Evolutionary conservation across 1,284 basidiomycete species (phyloP), one percentile per base, ranked within the genome.

Genomic region (Trichosporon faecale): DNA sequence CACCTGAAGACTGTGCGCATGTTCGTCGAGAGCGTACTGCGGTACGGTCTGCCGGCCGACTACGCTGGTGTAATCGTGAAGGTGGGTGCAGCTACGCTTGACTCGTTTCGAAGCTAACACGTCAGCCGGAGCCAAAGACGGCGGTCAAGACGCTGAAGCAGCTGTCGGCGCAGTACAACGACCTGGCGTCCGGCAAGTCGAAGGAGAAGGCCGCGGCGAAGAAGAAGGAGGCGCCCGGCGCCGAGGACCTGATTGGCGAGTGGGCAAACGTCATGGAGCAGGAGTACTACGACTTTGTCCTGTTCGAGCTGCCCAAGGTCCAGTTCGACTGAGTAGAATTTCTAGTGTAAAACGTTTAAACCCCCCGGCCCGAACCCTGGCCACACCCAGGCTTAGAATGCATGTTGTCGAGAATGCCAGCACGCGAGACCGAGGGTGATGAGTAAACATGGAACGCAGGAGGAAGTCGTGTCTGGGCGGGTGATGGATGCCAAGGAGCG

Each of bases 31-130:
- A 96, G 93, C 73, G 95, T 98, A 14, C 87, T 99, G 55, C 88
- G 96, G 74, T 99, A 96, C 80, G 97, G 97, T 72, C 86, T 99
- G 33, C 97, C 97, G 1, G 93, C 96, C 2, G 91, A 94, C 77
- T 99, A 97, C 80, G 86, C 89, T 63, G 94, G 91, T 0, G 84
- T 96, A 40, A 86, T 89, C 55, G 85, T 98, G 77, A 94, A 93
- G 87, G 94, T 92, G 9, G 16, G 25, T 67, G 8, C 9, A 21
- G 23, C 25, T 23, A 21, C 21, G 6, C 6, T 25, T 60, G 11
- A 9, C n/a, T 21, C 18, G 11, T 25, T 11, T 9, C n/a, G n/a
- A 3, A 52, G 57, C 66, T 67, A 37, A 67, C 37, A 18, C 12
- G 18, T 3, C 77, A 96, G 92, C 96, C 96, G 46, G 94, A 98